phyloP scores from a whole-genome alignment of 192 early-diverging fungal genomes.

The Coemansia sp. region DNA sequence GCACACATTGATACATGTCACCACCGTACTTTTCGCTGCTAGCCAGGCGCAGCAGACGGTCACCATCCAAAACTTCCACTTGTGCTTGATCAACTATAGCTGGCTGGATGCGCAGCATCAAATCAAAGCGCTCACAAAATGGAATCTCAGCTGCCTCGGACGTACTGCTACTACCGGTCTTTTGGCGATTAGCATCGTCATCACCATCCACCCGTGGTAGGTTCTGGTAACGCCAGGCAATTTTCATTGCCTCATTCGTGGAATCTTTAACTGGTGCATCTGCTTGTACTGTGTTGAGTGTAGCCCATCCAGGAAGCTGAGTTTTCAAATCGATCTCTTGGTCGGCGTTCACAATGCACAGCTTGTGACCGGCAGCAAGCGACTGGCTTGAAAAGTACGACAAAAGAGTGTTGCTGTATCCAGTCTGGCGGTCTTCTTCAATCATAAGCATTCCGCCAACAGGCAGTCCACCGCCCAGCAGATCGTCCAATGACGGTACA shows the following conservation, averaged over 20 bases:
- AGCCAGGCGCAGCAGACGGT: constrained; percentile 14
- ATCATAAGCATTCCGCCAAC: constrained; percentile 78
- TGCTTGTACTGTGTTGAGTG: constrained; percentile 2
- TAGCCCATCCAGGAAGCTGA: constrained; percentile 52
- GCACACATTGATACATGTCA: constrained; percentile 39
- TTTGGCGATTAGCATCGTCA: not conserved
- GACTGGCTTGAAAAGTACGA: constrained; percentile 89
- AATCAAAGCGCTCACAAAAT: constrained; percentile 83
- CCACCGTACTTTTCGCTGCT: constrained; percentile 13
- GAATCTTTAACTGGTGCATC: constrained; percentile 5
- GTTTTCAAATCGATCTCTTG: constrained; percentile 59
- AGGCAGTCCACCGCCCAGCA: constrained; percentile 84
- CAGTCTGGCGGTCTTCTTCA: constrained; percentile 76
- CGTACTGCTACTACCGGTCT: not conserved
- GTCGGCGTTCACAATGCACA: constrained; percentile 71
- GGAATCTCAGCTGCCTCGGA: constrained; percentile 40
- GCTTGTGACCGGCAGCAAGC: constrained; percentile 69
- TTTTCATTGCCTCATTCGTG: constrained; percentile 69
- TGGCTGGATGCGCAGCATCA: constrained; percentile 74
- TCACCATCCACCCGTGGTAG: constrained; percentile 55
- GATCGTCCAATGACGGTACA: constrained; percentile 81
- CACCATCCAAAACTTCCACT: constrained; percentile 52
- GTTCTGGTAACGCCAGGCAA: constrained; percentile 94
- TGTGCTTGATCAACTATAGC: constrained; percentile 58
- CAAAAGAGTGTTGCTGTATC: constrained; percentile 74